phyloP scores from a whole-genome alignment of 345 rosid species.

The Eucalyptus pauciflora region DNA sequence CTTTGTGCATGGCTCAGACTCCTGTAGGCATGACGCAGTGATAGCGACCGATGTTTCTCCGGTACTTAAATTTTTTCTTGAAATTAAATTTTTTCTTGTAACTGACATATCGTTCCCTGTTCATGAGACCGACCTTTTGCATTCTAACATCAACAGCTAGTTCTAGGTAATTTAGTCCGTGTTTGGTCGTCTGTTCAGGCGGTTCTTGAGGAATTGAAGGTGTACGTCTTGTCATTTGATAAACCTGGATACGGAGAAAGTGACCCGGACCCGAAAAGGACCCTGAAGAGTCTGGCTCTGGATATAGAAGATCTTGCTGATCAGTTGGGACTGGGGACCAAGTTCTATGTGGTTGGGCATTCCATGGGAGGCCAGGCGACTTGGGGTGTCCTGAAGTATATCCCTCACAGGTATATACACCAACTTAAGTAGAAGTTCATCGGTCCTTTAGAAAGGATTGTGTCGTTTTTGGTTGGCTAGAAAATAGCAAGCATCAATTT shows the following conservation, averaged over 20 bases:
- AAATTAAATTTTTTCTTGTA: background rate
- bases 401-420: constrained; percentile 28
- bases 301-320: constrained; percentile 49
- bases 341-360: constrained; percentile 29
- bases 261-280: constrained; percentile 32
- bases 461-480: background rate
- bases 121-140: background rate
- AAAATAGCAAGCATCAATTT: background rate
- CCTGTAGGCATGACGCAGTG: constrained; percentile 1
- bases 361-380: constrained; percentile 48
- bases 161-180: no score
- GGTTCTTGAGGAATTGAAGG: constrained; percentile 21
- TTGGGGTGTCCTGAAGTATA: constrained; percentile 32
- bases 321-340: constrained; percentile 24
- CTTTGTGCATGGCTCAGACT: constrained; percentile 28
- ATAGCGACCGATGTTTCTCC: background rate
- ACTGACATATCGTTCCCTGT: background rate
- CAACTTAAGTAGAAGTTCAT: background rate
- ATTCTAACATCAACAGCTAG: background rate
- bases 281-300: constrained; percentile 28
- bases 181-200: constrained; percentile 5
- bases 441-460: background rate
- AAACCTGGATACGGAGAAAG: constrained; percentile 50
- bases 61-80: background rate
- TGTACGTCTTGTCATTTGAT: constrained; percentile 28